phyloP scores from a whole-genome alignment of 257 asterid genomes.

The Verbena officinalis region DNA sequence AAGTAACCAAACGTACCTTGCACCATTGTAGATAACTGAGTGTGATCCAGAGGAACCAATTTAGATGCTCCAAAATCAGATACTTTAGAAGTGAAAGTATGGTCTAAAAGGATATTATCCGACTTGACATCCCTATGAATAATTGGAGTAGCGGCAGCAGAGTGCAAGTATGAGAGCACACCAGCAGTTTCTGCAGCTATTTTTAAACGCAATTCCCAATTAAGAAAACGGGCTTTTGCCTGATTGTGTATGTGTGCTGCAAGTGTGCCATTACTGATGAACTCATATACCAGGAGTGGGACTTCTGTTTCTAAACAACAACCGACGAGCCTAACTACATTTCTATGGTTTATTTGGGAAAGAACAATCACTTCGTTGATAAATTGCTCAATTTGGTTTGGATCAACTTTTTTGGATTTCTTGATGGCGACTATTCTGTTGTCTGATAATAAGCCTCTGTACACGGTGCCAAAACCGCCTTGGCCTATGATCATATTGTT shows the following conservation, averaged over 20 bases:
- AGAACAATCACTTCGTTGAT: conserved; percentile 40
- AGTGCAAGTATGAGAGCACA: conserved; percentile 43
- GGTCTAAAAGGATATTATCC: conserved; percentile 38
- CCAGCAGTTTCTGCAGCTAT: conserved; percentile 39
- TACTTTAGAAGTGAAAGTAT: conserved; percentile 29
- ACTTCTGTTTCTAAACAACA: conserved; percentile 43
- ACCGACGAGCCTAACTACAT: conserved; percentile 40
- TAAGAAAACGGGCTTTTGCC: conserved; percentile 9
- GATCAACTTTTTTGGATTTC: conserved; percentile 25
- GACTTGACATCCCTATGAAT: conserved; percentile 46
- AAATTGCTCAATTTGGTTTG: conserved; percentile 40
- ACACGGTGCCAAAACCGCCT: conserved; percentile 37
- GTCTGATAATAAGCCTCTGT: conserved; percentile 26
- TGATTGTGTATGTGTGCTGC: conserved; percentile 31
- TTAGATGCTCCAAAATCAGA: conserved; percentile 42
- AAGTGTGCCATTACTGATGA: conserved; percentile 34
- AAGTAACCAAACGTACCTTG: conserved; percentile 35
- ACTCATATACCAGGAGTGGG: conserved; percentile 39
- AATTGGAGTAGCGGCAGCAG: conserved; percentile 39
- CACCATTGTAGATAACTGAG: conserved; percentile 30
- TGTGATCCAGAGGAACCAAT: conserved; percentile 33
- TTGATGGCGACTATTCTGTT: conserved; percentile 29
- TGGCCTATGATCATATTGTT: conserved; percentile 25
- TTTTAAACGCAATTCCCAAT: conserved; percentile 32
- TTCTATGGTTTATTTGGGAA: conserved; percentile 37